Conservation (phyloP, 2,329 filamentous ascomycete genomes). For the Exophiala aquamarina region DNA sequence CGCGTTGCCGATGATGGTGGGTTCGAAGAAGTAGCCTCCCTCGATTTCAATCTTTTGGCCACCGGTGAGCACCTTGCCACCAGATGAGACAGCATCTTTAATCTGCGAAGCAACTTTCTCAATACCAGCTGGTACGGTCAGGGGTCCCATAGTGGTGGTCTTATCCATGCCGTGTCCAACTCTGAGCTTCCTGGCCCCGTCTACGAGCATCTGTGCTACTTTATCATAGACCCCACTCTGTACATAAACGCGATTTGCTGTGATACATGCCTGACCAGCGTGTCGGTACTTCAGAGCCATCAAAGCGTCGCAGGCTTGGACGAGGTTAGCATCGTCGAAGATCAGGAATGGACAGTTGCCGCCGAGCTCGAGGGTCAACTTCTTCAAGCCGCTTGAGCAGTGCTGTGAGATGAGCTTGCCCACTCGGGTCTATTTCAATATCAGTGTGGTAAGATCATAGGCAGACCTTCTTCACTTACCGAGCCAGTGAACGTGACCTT, state of each 20-base stretch:
- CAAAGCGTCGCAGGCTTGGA: slow-evolving; percentile 42
- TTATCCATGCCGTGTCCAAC: slow-evolving; percentile 60
- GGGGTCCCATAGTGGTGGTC: slow-evolving; percentile 59
- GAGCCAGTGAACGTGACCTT: slow-evolving; percentile 62
- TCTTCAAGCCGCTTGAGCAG: slow-evolving; percentile 62
- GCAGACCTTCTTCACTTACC: too few species aligned
- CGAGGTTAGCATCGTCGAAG: slow-evolving; percentile 64
- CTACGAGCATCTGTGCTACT: slow-evolving; percentile 55
- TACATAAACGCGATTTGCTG: slow-evolving; percentile 46
- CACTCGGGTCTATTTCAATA: slow-evolving; percentile 59
- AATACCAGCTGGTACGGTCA: slow-evolving; percentile 57
- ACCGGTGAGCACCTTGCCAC: slow-evolving; percentile 40
- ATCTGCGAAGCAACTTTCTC: slow-evolving; percentile 60
- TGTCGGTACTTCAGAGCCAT: slow-evolving; percentile 45
- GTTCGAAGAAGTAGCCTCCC: slow-evolving; percentile 69
- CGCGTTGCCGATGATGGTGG: slow-evolving; percentile 63
- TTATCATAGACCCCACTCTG: slow-evolving; percentile 48
- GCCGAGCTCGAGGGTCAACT: slow-evolving; percentile 63
- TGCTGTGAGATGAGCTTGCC: slow-evolving; percentile 63
- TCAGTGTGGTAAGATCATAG: too few species aligned
- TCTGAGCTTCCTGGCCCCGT: slow-evolving; percentile 52
- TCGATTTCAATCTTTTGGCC: slow-evolving; percentile 46
- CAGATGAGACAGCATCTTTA: slow-evolving; percentile 62
- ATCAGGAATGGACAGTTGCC: slow-evolving; percentile 66
- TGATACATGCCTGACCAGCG: slow-evolving; percentile 47